Conservation (phyloP, 306 rosid genomes). For the Sicyos baderoa region DNA sequence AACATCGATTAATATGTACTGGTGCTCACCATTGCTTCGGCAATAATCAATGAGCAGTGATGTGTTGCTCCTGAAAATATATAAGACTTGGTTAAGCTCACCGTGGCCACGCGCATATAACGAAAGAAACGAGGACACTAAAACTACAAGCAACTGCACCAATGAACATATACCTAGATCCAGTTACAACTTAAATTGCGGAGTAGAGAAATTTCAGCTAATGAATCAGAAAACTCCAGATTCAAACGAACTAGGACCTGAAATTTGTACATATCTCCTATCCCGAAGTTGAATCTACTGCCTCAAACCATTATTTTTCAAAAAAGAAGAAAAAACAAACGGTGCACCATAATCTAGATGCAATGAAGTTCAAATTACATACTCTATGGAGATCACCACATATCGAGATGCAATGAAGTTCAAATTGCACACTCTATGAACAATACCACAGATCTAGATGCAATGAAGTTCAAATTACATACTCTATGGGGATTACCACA, state of each 20-base stretch:
- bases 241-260: not conserved
- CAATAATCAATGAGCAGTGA: slow-evolving; percentile 74
- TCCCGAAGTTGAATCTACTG: not conserved
- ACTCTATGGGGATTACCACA: not conserved
- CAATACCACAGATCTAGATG: slow-evolving; percentile 7
- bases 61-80: slow-evolving; percentile 58
- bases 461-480: not conserved
- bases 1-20: slow-evolving; percentile 64
- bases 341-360: slow-evolving; percentile 3
- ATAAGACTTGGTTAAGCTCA: slow-evolving; percentile 3
- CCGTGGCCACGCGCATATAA: not conserved
- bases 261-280: not conserved
- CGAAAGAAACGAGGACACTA: not conserved
- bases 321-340: not conserved
- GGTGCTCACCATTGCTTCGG: slow-evolving; percentile 39
- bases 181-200: not conserved
- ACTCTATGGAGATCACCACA: not conserved
- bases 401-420: slow-evolving; percentile 9
- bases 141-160: not conserved
- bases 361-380: not conserved
- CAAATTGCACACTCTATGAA: not conserved
- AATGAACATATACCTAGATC: not conserved
- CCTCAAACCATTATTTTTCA: not conserved
- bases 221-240: not conserved
- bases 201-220: not conserved